Percentiles rank a stretch among this genome's conserved stretches.
These are phyloP conservation scores for Magnusiomyces ingens DNA, from an alignment of 1,139 yeast species.

Conservation along the genomic window DNA sequence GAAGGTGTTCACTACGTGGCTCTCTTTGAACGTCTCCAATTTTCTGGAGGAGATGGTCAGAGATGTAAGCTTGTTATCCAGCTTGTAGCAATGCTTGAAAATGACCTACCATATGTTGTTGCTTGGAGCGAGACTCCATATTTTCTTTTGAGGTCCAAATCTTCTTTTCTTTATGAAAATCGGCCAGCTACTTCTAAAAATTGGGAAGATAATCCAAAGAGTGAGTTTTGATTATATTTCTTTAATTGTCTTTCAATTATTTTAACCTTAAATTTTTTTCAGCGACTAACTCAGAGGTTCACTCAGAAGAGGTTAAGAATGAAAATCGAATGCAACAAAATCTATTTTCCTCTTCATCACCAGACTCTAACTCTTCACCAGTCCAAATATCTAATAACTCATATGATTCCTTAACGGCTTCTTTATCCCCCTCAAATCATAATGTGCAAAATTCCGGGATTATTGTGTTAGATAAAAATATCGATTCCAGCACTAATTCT, in stretches of 20 bases:
- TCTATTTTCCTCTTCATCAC: slow-evolving; percentile 11
- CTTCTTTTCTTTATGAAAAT: slow-evolving; percentile 15
- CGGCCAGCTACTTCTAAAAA: slow-evolving; percentile 10
- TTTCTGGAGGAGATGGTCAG: slow-evolving; percentile 15
- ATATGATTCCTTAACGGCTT: not conserved
- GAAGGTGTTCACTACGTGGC: slow-evolving; percentile 11
- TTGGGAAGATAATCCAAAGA: slow-evolving; percentile 1
- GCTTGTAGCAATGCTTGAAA: slow-evolving; percentile 13
- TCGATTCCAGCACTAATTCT: not conserved
- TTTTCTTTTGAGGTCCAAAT: slow-evolving; percentile 12
- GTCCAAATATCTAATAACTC: not conserved
- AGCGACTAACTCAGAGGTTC: not conserved
- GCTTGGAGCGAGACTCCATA: slow-evolving; percentile 17
- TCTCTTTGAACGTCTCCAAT: slow-evolving; percentile 15
- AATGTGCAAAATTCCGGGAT: too few relatives aligned
- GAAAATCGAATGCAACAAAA: slow-evolving; percentile 6
- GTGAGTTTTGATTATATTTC: not conserved
- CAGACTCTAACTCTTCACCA: slow-evolving; percentile 10
- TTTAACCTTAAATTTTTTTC: not conserved
- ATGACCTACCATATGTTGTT: slow-evolving; percentile 12
- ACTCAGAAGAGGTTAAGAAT: slow-evolving; percentile 3
- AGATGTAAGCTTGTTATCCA: slow-evolving; percentile 13
- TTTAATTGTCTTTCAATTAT: not conserved
- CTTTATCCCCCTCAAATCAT: too few relatives aligned
- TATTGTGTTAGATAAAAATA: too few relatives aligned